A percentile compares a stretch with the other conserved stretches of the same genome.
These are phyloP conservation scores for Crithidia brevicula DNA, from an alignment of 208 protist species.

Conservation along the genomic window DNA sequence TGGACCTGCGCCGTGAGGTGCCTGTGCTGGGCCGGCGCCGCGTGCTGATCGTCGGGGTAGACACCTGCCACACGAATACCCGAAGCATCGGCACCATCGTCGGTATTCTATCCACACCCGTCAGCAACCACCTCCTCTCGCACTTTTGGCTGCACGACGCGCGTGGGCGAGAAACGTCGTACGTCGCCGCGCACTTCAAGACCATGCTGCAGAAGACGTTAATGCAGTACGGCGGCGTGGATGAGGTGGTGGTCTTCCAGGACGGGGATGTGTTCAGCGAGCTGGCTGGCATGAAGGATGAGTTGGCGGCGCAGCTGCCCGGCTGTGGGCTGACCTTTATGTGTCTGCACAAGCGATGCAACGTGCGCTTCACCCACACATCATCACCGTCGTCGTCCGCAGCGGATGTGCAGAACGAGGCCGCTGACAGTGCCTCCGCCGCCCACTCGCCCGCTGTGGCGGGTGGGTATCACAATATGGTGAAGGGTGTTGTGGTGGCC, in stretches of 20 bases:
- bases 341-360: slow-evolving; percentile 91
- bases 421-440: not conserved
- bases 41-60: slow-evolving; percentile 83
- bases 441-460: too few relatives aligned
- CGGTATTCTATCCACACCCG: slow-evolving; percentile 62
- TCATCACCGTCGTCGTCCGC: not conserved
- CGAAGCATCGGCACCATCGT: slow-evolving; percentile 71
- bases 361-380: slow-evolving; percentile 85
- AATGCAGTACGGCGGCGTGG: slow-evolving; percentile 63
- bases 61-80: slow-evolving; percentile 84
- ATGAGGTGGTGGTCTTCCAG: slow-evolving; percentile 90
- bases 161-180: slow-evolving; percentile 63
- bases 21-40: slow-evolving; percentile 57
- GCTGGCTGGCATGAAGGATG: slow-evolving; percentile 58
- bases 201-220: slow-evolving; percentile 39
- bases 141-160: slow-evolving; percentile 83
- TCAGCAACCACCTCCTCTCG: slow-evolving; percentile 62
- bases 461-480: slow-evolving; percentile 53
- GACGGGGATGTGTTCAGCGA: slow-evolving; percentile 90
- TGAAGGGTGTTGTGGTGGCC: slow-evolving; percentile 77
- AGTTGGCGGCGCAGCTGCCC: slow-evolving; percentile 46
- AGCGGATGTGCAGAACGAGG: not conserved
- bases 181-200: slow-evolving; percentile 66
- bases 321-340: slow-evolving; percentile 87
- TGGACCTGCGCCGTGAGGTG: slow-evolving; percentile 67